Conservation (phyloP, 306 rosid species). For the Vicia faba region DNA sequence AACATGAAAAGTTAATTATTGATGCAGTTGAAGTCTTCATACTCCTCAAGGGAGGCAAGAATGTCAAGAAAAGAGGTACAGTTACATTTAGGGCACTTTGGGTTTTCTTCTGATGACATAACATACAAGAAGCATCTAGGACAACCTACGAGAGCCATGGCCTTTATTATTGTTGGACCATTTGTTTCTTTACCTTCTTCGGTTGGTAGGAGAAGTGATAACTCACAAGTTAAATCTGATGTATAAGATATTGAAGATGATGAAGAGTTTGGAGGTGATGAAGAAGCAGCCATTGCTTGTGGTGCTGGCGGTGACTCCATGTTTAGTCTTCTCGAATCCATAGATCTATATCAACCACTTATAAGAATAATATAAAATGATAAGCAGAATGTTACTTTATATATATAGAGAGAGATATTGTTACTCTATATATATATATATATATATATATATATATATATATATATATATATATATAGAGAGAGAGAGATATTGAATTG, state of each 20-base stretch:
- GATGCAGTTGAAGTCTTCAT: background rate
- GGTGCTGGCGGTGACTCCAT: no score
- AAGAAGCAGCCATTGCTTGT: no score
- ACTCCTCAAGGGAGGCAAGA: background rate
- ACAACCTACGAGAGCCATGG: background rate
- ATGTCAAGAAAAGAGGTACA: background rate
- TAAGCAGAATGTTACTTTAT: background rate
- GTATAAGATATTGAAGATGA: background rate
- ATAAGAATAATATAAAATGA: no score
- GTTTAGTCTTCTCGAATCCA: background rate
- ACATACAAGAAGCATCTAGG: background rate
- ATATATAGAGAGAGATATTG: no score
- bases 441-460: no score
- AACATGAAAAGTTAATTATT: no score
- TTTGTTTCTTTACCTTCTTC: background rate
- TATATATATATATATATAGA: no score
- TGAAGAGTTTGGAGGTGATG: background rate
- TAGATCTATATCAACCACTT: background rate
- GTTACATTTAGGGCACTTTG: background rate
- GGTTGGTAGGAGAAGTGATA: background rate
- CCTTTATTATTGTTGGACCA: background rate
- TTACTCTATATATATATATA: no score
- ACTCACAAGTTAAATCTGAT: background rate
- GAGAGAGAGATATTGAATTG: no score
- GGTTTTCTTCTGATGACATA: background rate